Evolutionary conservation across 2,329 filamentous ascomycete genomes (phyloP), one percentile per base, ranked within the genome.

Genomic region (Curvularia sp.): DNA sequence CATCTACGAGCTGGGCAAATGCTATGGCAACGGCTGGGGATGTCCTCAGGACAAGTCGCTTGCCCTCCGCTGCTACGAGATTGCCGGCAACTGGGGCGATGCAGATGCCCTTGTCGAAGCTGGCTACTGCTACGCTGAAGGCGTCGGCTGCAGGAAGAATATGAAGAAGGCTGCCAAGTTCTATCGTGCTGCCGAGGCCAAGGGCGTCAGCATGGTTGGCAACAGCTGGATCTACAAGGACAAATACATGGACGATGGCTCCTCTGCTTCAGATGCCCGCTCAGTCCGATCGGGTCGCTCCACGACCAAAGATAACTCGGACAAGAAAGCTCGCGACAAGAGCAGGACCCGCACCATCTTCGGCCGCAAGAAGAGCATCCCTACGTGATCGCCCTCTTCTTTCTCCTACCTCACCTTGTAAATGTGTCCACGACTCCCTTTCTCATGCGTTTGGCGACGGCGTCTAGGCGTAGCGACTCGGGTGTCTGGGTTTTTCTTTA

Each of bases 221-320:
- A 98, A 98, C 76, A 97, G 93, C 82, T 99, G 95, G 93, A 98
- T 98, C 68, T 93, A 97, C 82, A 98, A 98, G 78, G 81, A 92
- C 57, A 98, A 98, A 75, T 98, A 98, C 76, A 84, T 84, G 80
- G 87, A 89, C 60, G 90, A 73, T 56, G 72, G 65, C 70, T 75
- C 70, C 18, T 66, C 69, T 35, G 57, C 62, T 8, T 70, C 72
- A 7, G 74, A 77, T 58, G 65, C 72, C 78, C 56, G 76, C 77
- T 60, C 83, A 79, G 62, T 82, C 78, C 58, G 76, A 76, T 58
- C 82, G 79, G 64, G 82, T 81, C 62, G 84, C 83, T 73, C 75
- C 5, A 48, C 63, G 7, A 77, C 74, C 57, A 78, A 77, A 49
- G 73, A 75, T 48, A 64, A 66, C n/a, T 68, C 72, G 10, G 71